phyloP scores from a whole-genome alignment of 495 filamentous ascomycete species.

The Wilcoxina mikolae region DNA sequence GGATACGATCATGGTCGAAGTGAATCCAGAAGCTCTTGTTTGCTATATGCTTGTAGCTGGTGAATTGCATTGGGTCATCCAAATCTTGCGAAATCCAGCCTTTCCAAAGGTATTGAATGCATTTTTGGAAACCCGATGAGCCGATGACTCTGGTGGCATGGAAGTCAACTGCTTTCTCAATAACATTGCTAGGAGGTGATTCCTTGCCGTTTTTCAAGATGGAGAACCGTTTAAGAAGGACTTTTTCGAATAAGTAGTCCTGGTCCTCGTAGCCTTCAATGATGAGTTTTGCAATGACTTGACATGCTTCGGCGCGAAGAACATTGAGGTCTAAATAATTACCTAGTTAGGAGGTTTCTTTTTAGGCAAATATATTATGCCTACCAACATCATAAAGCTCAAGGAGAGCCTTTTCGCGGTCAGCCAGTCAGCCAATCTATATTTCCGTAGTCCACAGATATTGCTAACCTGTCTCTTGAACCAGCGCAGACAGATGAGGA shows the following conservation, averaged over 20 bases:
- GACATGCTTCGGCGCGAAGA: constrained; percentile 67
- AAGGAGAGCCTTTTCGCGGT: too few relatives aligned
- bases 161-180: constrained; percentile 84
- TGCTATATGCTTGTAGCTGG: constrained; percentile 63
- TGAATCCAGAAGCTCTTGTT: constrained; percentile 62
- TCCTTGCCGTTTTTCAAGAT: constrained; percentile 56
- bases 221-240: constrained; percentile 84
- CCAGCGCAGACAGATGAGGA: constrained; percentile 83
- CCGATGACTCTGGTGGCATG: constrained; percentile 79
- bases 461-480: constrained; percentile 77
- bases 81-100: constrained; percentile 96
- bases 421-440: too few relatives aligned
- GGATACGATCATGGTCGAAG: constrained; percentile 85
- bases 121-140: constrained; percentile 86
- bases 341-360: too few relatives aligned
- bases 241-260: constrained; percentile 56
- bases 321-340: constrained; percentile 70
- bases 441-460: too few relatives aligned
- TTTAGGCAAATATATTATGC: too few relatives aligned
- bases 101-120: constrained; percentile 78
- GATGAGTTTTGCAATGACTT: constrained; percentile 85
- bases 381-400: constrained; percentile 66
- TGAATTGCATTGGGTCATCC: constrained; percentile 68
- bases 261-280: constrained; percentile 74
- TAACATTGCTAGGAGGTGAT: constrained; percentile 59